Base-by-base conservation (phyloP, 1,284 basidiomycete genomes). In the Puccinia triticina region DNA sequence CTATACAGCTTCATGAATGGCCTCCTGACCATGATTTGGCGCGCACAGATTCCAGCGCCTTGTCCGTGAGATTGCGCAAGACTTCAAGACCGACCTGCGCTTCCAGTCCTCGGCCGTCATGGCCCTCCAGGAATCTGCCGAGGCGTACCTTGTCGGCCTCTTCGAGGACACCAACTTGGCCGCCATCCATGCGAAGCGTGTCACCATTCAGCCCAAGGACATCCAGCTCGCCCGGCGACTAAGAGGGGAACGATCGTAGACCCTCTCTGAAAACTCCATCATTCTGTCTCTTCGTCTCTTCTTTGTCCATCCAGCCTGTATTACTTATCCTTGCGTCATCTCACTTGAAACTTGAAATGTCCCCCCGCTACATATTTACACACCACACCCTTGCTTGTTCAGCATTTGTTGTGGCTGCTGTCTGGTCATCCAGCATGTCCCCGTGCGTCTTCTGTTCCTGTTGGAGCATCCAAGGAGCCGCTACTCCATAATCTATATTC, bases 121-220 rank as follows among this genome's bases (percentile, higher is more conserved):
- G 84, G 96, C 96, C 1, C 88, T 98, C 81, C 95, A 98, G 86
- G 95, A 98, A 88, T 92, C 93, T 1, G 90, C 91, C 48, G 92
- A 93, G 88, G 90, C 89, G 40, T 90, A 90, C 88, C 88, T 89
- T 61, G 88, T 88, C 84, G 85, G 82, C 14, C 87, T 88, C 84
- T 89, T 89, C 85, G 89, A 89, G 86, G 89, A 89, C 88, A 87
- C 88, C 85, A 88, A 88, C 86, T 85, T 88, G 84, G 87, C 87
- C 84, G 87, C 77, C n/a, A 85, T 87, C 74, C 89, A 89, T 88
- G 89, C 89, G 86, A 89, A 90, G 88, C 88, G 87, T 86, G 90
- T 91, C 53, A 91, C 90, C 85, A 92, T 91, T 67, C 86, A 86
- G 83, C 85, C 86, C 48, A 86, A 86, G 89, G 93, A 93, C 88